Evolutionary conservation across 2,329 filamentous ascomycete genomes (phyloP), one percentile per base, ranked within the genome.

Genomic region (Dactylellina sp.): DNA sequence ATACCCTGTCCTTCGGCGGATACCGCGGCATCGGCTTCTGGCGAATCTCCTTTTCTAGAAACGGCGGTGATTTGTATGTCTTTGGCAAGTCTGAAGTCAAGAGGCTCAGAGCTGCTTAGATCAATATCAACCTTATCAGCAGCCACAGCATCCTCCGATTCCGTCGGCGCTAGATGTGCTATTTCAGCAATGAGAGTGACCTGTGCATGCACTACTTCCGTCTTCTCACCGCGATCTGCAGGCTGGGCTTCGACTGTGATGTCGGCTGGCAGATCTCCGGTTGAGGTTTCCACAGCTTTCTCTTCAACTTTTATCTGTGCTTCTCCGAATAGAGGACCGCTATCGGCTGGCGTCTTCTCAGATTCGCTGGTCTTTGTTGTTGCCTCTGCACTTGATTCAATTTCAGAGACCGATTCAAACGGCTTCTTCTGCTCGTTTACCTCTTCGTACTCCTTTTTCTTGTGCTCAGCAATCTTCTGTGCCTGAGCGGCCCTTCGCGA

Each of bases 121-220:
- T 65, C 52, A 25, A 55, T 24, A 24, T 64, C 18, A 9, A 32
- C 46, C 35, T 68, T 60, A 47, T 68, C 63, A 24, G 63, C 63
- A 7, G 63, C 55, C 14, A 68, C 63, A 24, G 53, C 53, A 22
- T 68, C 63, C 37, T 68, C 63, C 44, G 63, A 68, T 6, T 32
- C 16, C 12, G 63, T 68, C 14, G 63, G 63, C 16, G 60, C 63
- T 50, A 53, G 63, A 16, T 53, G 52, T n/a, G 50, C 14, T 4
- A 42, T 20, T 20, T 55, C 24, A 9, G 40, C 4, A 42, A 42
- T 6, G 39, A 16, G 39, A 14, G n/a, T 42, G 14, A n/a, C 39
- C 12, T 42, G 39, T 42, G 39, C 39, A 5, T 42, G n/a, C 16
- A 20, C 46, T 9, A 1, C 22, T 25, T 49, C 46, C 24, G 18